Evolutionary conservation across 2,329 filamentous ascomycete genomes (phyloP).

Genomic region (Epichloe gansuensis): DNA sequence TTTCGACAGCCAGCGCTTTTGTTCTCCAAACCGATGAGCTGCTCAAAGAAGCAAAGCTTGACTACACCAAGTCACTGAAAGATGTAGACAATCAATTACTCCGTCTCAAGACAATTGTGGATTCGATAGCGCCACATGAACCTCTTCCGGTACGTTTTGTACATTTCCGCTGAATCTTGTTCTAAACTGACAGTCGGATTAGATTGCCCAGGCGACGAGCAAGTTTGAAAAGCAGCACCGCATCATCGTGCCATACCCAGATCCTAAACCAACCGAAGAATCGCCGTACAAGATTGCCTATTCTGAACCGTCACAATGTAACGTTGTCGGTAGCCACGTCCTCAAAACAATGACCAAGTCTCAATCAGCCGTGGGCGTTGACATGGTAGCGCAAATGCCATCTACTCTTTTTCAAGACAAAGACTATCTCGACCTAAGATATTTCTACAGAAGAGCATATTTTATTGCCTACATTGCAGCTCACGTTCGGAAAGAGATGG

Average conservation of each 20-base stretch:
- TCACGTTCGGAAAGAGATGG: slow-evolving; percentile 48
- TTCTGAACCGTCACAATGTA: slow-evolving; percentile 62
- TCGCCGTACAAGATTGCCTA: slow-evolving; percentile 75
- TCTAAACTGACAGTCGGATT: background rate
- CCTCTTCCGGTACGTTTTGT: slow-evolving; percentile 33
- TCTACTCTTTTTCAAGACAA: slow-evolving; percentile 74
- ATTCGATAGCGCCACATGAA: slow-evolving; percentile 36
- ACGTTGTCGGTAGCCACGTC: slow-evolving; percentile 81
- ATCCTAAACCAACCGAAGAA: slow-evolving; percentile 64
- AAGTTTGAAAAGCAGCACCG: slow-evolving; percentile 55
- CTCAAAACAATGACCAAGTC: slow-evolving; percentile 60
- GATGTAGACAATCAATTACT: slow-evolving; percentile 38
- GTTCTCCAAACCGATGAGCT: slow-evolving; percentile 49
- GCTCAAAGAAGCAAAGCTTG: slow-evolving; percentile 39
- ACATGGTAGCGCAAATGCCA: slow-evolving; percentile 84
- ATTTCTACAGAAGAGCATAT: slow-evolving; percentile 89
- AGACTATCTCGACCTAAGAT: slow-evolving; percentile 84
- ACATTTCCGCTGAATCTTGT: background rate
- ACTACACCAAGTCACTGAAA: slow-evolving; percentile 36
- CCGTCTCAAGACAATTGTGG: slow-evolving; percentile 39
- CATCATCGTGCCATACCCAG: slow-evolving; percentile 70
- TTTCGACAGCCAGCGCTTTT: slow-evolving; percentile 41
- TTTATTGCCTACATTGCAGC: slow-evolving; percentile 75
- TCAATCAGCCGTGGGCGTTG: slow-evolving; percentile 49
- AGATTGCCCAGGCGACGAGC: slow-evolving; percentile 58